Conservation (phyloP, 2,329 filamentous ascomycete species). For the Ascochyta lentis region DNA sequence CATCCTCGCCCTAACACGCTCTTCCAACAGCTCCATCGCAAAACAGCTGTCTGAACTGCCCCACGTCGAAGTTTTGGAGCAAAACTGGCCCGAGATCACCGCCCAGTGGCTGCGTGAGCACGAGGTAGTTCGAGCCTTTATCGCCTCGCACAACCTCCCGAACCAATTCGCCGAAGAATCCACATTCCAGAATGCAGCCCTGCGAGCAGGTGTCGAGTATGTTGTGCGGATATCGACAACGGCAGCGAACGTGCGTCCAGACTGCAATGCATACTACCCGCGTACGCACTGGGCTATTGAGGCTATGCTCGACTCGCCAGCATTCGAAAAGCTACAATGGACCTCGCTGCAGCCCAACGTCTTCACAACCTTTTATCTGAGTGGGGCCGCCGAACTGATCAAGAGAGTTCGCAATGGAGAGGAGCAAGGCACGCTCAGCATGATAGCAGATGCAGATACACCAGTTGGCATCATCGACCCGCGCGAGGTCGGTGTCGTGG, state of each 20-base stretch:
- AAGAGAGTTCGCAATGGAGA: slow-evolving; percentile 9
- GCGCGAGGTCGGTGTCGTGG: slow-evolving; percentile 24
- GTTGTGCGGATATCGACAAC: slow-evolving; percentile 27
- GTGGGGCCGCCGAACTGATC: slow-evolving; percentile 11
- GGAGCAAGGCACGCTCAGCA: slow-evolving; percentile 13
- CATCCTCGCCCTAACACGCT: slow-evolving; percentile 26
- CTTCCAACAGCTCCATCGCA: slow-evolving; percentile 6
- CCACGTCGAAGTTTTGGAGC: slow-evolving; percentile 20
- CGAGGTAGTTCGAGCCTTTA: slow-evolving; percentile 20
- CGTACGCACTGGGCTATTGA: slow-evolving; percentile 29
- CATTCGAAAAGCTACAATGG: slow-evolving; percentile 20
- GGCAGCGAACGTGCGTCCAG: slow-evolving; percentile 17
- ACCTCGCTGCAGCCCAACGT: slow-evolving; percentile 24
- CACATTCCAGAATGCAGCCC: slow-evolving; percentile 17
- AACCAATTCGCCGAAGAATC: slow-evolving; percentile 30
- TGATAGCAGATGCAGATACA: slow-evolving; percentile 1
- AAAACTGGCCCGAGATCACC: slow-evolving; percentile 22
- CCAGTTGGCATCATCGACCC: slow-evolving; percentile 21
- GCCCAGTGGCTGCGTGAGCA: slow-evolving; percentile 20
- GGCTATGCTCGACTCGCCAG: slow-evolving; percentile 12
- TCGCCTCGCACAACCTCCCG: slow-evolving; percentile 27
- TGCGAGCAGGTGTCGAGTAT: slow-evolving; percentile 24
- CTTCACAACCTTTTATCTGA: slow-evolving; percentile 9
- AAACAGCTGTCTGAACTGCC: slow-evolving; percentile 21
- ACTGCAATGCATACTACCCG: slow-evolving; percentile 22